Evolutionary conservation across 441 rosid species (phyloP), one percentile per base, ranked within the genome.

Genomic region (Raphanus hybrid): DNA sequence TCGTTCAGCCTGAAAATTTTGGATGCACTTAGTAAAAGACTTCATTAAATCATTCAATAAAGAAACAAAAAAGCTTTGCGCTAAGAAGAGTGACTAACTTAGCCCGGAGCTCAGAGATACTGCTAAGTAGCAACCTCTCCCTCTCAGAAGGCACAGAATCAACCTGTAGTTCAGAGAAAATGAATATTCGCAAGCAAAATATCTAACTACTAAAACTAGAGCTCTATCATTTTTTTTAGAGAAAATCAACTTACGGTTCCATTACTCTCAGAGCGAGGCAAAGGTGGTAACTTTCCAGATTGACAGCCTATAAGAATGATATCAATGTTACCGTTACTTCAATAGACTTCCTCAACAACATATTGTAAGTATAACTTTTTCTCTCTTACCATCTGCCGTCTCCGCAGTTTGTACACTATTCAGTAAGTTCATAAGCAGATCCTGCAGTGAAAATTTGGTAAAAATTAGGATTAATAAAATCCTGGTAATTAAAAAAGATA

Each of bases 261-360:
- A 84, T 89, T 94, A 80, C 78, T 91, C 81, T 96, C 99, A 8
- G 83, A 65, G 71, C 80, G 93, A 75, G 98, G 91, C 69, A 90
- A 81, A 1, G 88, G 92, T 35, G 94, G 98, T 85, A 92, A 87
- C 86, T 92, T 96, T 57, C 98, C 98, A 64, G 90, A 91, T 82
- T 88, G 98, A 74, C 83, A 69, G 54, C 80, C 96, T 94, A 90
- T 59, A 82, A 85, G 64, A 76, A 74, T 23, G 74, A 55, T 23
- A 23, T 61, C 60, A 78, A 69, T 11, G 41, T 70, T 23, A 62
- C 35, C 10, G 12, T 68, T 60, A 77, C 48, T 71, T n/a, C n/a
- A 48, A 50, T 20, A 72, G 26, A 23, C 34, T 4, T 29, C 34
- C 4, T 29, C 5, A 29, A 29, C 6, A 29, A 29, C 34, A 4